Percentiles rank a stretch among this genome's conserved stretches.
Evolutionary conservation across 108 stramenopile genomes (phyloP).

Genomic region (Cafeteria roenbergensis): DNA sequence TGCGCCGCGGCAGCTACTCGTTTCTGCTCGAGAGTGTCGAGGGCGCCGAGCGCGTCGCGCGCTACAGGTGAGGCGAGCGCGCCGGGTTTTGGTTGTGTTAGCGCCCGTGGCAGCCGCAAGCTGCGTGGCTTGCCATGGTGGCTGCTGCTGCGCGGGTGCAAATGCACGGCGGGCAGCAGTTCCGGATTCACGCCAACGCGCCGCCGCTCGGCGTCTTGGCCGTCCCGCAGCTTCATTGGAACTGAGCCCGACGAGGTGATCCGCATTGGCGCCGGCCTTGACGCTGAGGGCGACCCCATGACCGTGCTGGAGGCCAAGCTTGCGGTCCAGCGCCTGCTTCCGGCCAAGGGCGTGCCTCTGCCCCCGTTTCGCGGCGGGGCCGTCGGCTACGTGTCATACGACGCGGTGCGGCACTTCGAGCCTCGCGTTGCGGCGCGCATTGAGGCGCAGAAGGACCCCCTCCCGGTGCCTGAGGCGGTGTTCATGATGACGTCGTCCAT

Average conservation of each 20-base stretch:
- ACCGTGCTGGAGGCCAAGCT: not conserved
- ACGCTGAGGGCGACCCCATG: not conserved
- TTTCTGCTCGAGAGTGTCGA: no score
- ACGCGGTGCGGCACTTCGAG: not conserved
- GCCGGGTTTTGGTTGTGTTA: no score
- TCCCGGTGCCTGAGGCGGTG: not conserved
- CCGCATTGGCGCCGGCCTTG: not conserved
- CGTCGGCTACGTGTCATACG: not conserved
- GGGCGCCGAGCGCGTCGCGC: no score
- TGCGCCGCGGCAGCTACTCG: no score
- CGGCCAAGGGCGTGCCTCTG: not conserved
- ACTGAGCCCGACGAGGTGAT: not conserved
- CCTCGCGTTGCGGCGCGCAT: not conserved
- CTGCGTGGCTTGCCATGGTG: no score
- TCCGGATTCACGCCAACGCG: no score
- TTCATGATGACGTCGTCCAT: not conserved
- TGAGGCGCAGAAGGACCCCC: not conserved
- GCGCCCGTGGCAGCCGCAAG: no score
- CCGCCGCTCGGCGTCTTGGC: no score
- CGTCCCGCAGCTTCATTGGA: not conserved
- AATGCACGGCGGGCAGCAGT: no score
- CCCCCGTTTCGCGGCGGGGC: not conserved
- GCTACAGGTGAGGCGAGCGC: no score
- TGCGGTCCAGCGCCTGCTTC: not conserved
- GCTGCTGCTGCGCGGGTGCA: no score